phyloP scores from a whole-genome alignment of 495 filamentous ascomycete genomes.

The Neurospora sp. region DNA sequence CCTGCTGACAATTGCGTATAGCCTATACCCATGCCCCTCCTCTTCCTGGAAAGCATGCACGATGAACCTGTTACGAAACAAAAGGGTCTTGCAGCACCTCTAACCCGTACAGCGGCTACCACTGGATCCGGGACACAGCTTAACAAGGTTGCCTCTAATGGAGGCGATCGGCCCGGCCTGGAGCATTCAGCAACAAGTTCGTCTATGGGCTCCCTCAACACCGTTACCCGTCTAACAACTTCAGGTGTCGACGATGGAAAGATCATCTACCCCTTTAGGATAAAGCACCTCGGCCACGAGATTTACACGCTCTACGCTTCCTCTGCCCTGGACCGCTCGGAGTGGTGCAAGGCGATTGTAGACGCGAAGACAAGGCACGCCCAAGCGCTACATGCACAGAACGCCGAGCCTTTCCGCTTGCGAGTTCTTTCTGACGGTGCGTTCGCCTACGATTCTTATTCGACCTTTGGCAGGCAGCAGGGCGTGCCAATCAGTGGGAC shows the following conservation, averaged over 20 bases:
- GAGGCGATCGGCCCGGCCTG: constrained; percentile 45
- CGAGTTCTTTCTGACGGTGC: constrained; percentile 87
- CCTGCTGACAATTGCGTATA: constrained; percentile 13
- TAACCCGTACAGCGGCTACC: constrained; percentile 38
- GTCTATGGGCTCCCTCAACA: constrained; percentile 28
- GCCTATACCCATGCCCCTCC: constrained; percentile 94
- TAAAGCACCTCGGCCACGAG: constrained; percentile 93
- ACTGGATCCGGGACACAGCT: constrained; percentile 40
- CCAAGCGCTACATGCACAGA: constrained; percentile 75
- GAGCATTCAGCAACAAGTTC: constrained; percentile 54
- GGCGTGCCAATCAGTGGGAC: constrained; percentile 66
- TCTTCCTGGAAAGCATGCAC: constrained; percentile 81
- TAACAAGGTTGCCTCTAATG: constrained; percentile 38
- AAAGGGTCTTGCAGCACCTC: constrained; percentile 64
- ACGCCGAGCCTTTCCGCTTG: constrained; percentile 91
- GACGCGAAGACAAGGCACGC: constrained; percentile 92
- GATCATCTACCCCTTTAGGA: constrained; percentile 84
- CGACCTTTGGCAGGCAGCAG: constrained; percentile 31
- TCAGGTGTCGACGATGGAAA: constrained; percentile 50
- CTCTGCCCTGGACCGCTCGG: constrained; percentile 57
- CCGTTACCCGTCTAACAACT: constrained; percentile 39
- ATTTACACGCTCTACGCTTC: constrained; percentile 81
- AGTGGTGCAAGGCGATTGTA: constrained; percentile 90
- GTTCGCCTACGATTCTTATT: constrained; percentile 69
- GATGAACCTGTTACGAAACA: constrained; percentile 87